Conservation (phyloP, 257 asterid species). For the Fraxinus pennsylvanica region DNA sequence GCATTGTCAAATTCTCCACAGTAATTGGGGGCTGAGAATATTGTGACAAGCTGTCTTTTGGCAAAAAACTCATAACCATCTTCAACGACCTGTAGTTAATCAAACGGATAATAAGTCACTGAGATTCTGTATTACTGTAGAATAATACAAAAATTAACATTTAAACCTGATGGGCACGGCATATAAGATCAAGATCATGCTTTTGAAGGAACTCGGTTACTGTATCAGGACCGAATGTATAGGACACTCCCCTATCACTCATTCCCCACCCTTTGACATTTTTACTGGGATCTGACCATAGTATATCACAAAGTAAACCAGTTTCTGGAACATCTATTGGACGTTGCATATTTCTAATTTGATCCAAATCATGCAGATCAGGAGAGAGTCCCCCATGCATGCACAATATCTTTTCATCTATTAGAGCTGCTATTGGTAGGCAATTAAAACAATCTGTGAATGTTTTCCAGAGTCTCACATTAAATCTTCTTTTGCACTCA, state of each 20-base stretch:
- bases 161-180: constrained; percentile 83
- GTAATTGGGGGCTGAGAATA: constrained; percentile 82
- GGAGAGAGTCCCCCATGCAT: constrained; percentile 93
- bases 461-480: constrained; percentile 65
- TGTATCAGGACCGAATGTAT: constrained; percentile 64
- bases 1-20: constrained; percentile 84
- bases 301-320: constrained; percentile 71
- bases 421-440: constrained; percentile 73
- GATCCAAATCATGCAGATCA: constrained; percentile 59
- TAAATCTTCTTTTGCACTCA: constrained; percentile 75
- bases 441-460: constrained; percentile 80
- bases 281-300: constrained; percentile 82
- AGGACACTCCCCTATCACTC: constrained; percentile 80
- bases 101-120: constrained; percentile 6
- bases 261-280: constrained; percentile 77
- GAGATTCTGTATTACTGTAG: background rate
- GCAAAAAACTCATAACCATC: constrained; percentile 92
- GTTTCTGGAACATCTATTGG: constrained; percentile 75
- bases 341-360: constrained; percentile 65
- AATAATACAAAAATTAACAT: background rate
- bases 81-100: constrained; percentile 58
- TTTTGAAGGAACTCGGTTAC: constrained; percentile 70
- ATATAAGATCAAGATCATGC: constrained; percentile 73
- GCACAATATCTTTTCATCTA: constrained; percentile 76
- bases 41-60: constrained; percentile 72